These are phyloP conservation scores for Carex myosuroides DNA, from an alignment of 176 grass and related monocot genomes.

Conservation along the genomic window DNA sequence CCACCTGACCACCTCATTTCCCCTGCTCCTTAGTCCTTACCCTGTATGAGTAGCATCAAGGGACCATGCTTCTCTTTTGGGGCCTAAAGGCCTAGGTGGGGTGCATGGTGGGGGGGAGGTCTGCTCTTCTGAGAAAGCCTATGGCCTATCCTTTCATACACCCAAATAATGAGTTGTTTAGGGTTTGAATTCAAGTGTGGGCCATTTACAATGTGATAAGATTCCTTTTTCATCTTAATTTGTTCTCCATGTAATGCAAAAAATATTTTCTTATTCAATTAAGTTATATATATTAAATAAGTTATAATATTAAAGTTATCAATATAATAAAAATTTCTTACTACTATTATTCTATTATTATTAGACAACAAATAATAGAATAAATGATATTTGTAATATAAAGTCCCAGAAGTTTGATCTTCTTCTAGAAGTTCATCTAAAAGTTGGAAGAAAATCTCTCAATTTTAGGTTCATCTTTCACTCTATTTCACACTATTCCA, in stretches of 20 bases:
- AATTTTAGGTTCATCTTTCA: no score
- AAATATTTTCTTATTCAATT: neutral
- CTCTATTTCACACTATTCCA: no score
- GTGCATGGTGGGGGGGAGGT: conserved; percentile 14
- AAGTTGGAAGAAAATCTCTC: no score
- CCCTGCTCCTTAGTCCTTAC: neutral
- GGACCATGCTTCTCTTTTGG: conserved; percentile 33
- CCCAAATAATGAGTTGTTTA: conserved; percentile 23
- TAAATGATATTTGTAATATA: no score
- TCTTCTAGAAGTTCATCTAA: no score
- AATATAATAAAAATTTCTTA: no score
- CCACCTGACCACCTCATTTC: conserved; percentile 13
- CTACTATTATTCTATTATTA: no score
- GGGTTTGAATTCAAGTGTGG: neutral
- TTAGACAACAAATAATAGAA: no score
- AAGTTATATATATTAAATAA: no score
- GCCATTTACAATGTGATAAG: neutral
- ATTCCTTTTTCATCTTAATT: neutral
- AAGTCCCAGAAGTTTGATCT: no score
- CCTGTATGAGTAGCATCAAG: conserved; percentile 10
- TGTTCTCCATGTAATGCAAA: neutral
- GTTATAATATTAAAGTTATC: no score
- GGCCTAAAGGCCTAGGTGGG: conserved; percentile 22
- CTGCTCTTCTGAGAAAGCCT: conserved; percentile 30
- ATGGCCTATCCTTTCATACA: conserved; percentile 22